These are phyloP conservation scores for Candida vaughaniae DNA, from an alignment of 805 yeast species.

Conservation along the genomic window DNA sequence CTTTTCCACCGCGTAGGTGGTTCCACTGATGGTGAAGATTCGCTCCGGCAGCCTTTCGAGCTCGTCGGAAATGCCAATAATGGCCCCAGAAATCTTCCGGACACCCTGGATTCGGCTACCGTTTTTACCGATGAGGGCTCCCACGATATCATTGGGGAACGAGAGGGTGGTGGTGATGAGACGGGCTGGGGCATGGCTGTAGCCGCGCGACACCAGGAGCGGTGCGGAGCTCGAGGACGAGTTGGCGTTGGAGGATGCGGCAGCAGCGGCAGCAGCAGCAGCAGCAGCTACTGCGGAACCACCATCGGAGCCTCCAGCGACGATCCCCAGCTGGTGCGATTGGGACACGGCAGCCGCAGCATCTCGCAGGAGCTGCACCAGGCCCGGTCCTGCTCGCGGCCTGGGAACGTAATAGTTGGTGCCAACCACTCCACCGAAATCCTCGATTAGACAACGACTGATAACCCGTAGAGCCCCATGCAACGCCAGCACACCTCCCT, in stretches of 20 bases:
- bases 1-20: slow-evolving; percentile 51
- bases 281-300: neutral
- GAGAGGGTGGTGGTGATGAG: slow-evolving; percentile 41
- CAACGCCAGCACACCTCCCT: slow-evolving; percentile 69
- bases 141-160: slow-evolving; percentile 81
- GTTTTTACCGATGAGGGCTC: slow-evolving; percentile 83
- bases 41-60: slow-evolving; percentile 64
- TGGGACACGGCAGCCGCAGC: slow-evolving; percentile 5
- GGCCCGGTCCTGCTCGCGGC: neutral
- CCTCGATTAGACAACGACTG: slow-evolving; percentile 72
- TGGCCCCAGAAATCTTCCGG: slow-evolving; percentile 74
- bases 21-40: slow-evolving; percentile 68
- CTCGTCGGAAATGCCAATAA: slow-evolving; percentile 72
- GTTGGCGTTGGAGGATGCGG: neutral
- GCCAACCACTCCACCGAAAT: slow-evolving; percentile 64
- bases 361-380: no score
- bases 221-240: slow-evolving; percentile 1
- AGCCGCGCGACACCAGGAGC: no score
- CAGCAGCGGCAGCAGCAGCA: neutral
- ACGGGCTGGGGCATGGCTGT: no score
- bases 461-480: slow-evolving; percentile 56
- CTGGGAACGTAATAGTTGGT: slow-evolving; percentile 62
- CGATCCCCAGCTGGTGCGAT: no score
- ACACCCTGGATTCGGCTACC: slow-evolving; percentile 87
- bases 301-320: neutral